phyloP scores from a whole-genome alignment of 495 filamentous ascomycete genomes.

The Daldinia vernicosa region DNA sequence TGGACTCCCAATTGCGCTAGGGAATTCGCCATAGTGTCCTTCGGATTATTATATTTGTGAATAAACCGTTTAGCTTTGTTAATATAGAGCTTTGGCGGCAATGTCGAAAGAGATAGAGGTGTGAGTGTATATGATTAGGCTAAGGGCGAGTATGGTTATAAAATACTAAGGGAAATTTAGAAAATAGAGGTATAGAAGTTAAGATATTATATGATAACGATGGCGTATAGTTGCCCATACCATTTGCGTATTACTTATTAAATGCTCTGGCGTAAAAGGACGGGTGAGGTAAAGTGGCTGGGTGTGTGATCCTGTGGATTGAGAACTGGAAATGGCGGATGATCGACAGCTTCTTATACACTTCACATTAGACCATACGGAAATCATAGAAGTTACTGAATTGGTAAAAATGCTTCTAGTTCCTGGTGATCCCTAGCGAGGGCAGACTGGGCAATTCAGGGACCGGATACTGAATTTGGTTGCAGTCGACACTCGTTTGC shows the following conservation, averaged over 20 bases:
- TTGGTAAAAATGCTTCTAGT: background rate
- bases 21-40: constrained; percentile 10
- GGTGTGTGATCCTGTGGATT: background rate
- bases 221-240: constrained; percentile 17
- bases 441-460: constrained; percentile 3
- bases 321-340: constrained; percentile 4
- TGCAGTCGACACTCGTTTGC: background rate
- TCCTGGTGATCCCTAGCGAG: constrained; percentile 14
- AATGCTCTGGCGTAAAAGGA: background rate
- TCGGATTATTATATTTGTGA: background rate
- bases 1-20: constrained; percentile 28
- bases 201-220: constrained; percentile 21
- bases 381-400: background rate
- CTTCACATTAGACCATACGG: background rate
- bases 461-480: background rate
- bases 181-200: background rate
- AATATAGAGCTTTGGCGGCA: too few species aligned
- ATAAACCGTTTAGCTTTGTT: background rate
- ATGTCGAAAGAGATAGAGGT: too few species aligned
- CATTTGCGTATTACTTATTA: constrained; percentile 30
- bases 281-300: constrained; percentile 3
- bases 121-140: background rate
- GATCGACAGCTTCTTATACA: constrained; percentile 34
- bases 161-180: background rate
- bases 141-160: background rate